A percentile compares a stretch with the other conserved stretches of the same genome.
These are phyloP conservation scores for Cyclotella atomus DNA, from an alignment of 108 stramenopile genomes.

Conservation along the genomic window DNA sequence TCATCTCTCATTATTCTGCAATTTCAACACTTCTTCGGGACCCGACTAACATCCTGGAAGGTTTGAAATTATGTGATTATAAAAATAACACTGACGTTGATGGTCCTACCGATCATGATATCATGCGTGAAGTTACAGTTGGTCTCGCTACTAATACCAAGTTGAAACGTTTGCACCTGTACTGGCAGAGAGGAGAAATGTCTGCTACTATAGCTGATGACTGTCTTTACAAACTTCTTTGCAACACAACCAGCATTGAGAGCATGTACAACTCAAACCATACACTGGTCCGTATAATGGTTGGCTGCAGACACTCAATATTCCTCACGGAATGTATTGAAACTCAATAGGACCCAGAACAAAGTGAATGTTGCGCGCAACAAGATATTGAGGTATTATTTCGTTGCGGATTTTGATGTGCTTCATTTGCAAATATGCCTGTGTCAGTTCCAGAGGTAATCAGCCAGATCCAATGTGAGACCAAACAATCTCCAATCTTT, in stretches of 20 bases:
- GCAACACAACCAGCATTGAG: not conserved
- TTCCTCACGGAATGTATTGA: not conserved
- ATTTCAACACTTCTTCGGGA: not conserved
- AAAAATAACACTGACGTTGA: too few relatives aligned
- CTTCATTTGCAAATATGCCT: not conserved
- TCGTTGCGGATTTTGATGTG: not conserved
- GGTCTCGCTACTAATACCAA: not conserved
- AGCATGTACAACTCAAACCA: not conserved
- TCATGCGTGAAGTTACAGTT: not conserved
- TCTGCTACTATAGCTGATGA: not conserved
- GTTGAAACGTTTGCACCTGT: not conserved
- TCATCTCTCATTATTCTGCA: not conserved
- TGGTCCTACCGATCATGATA: too few relatives aligned
- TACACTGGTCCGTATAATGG: not conserved
- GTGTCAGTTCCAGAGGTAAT: not conserved
- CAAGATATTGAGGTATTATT: slow-evolving; percentile 2
- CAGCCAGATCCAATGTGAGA: not conserved
- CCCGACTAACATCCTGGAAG: not conserved
- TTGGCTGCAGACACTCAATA: not conserved
- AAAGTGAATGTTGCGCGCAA: not conserved
- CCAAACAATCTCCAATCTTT: not conserved
- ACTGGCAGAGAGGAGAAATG: not conserved
- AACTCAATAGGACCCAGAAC: not conserved
- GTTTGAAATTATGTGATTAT: too few relatives aligned
- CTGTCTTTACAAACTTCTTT: not conserved